phyloP scores from a whole-genome alignment of 352 stramenopile genomes.

The Globisporangium spiculum region DNA sequence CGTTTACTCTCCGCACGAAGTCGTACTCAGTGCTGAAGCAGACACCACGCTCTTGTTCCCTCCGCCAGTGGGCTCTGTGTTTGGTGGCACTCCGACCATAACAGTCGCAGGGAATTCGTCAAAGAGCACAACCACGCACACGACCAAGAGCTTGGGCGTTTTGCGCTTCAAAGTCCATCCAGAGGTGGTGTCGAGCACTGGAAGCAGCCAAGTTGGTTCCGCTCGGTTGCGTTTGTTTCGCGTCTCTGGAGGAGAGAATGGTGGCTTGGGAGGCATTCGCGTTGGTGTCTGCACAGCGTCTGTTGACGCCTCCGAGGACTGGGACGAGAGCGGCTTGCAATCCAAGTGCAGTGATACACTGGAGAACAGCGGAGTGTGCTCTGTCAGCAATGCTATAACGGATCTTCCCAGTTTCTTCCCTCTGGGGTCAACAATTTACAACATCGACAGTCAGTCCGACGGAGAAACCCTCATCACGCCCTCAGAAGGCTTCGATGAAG shows the following conservation, averaged over 20 bases:
- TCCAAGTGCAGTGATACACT: conserved; percentile 9
- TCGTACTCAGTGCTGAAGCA: conserved; percentile 29
- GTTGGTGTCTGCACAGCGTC: conserved; percentile 39
- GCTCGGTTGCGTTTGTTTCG: conserved; percentile 55
- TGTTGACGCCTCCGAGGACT: conserved; percentile 21
- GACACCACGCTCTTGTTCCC: conserved; percentile 51
- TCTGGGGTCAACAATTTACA: conserved; percentile 23
- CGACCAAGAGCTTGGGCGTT: conserved; percentile 31
- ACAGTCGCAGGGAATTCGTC: conserved; percentile 46
- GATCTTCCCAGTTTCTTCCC: conserved; percentile 36
- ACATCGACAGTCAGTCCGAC: conserved; percentile 19
- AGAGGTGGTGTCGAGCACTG: conserved; percentile 27
- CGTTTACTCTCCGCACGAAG: conserved; percentile 36
- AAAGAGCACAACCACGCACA: conserved; percentile 26
- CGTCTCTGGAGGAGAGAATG: conserved; percentile 57
- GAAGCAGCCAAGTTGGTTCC: conserved; percentile 50
- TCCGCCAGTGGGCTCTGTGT: not conserved
- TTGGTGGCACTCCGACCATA: conserved; percentile 25
- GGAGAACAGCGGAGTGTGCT: conserved; percentile 22
- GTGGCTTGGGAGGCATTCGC: conserved; percentile 48
- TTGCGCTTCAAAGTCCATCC: conserved; percentile 41
- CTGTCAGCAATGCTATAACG: conserved; percentile 18
- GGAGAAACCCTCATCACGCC: conserved; percentile 35
- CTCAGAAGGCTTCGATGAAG: conserved; percentile 30
- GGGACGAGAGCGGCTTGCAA: conserved; percentile 37